Conservation (phyloP, 345 rosid genomes). For the Dimocarpus longan region DNA sequence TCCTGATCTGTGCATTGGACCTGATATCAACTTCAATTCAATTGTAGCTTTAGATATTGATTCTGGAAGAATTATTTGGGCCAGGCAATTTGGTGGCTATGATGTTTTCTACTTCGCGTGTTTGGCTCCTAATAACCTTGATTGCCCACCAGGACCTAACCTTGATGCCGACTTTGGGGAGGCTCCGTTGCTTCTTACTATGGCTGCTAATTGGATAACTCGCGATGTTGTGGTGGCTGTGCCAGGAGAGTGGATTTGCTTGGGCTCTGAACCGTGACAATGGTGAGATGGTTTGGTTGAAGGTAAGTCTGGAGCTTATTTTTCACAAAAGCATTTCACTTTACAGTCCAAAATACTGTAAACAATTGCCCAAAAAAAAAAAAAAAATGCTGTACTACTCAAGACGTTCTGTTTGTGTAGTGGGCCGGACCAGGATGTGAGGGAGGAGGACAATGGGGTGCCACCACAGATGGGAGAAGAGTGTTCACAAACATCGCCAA, state of each 20-base stretch:
- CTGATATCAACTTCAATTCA: slow-evolving; percentile 37
- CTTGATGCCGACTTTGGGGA: slow-evolving; percentile 59
- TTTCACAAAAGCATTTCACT: not conserved
- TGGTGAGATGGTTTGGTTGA: slow-evolving; percentile 28
- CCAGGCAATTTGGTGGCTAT: slow-evolving; percentile 45
- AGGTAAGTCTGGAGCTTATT: slow-evolving; percentile 12
- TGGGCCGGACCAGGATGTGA: slow-evolving; percentile 48
- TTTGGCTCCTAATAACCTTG: slow-evolving; percentile 44
- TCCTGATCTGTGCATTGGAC: slow-evolving; percentile 44
- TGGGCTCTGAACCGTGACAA: slow-evolving; percentile 30
- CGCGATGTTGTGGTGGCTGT: slow-evolving; percentile 25
- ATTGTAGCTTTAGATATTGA: slow-evolving; percentile 35
- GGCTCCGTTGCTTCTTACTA: slow-evolving; percentile 42
- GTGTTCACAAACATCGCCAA: slow-evolving; percentile 48
- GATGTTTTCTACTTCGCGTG: slow-evolving; percentile 48
- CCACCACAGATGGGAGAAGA: slow-evolving; percentile 42
- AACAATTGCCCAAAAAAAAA: no score
- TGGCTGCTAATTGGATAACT: slow-evolving; percentile 18
- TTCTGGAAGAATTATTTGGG: slow-evolving; percentile 39
- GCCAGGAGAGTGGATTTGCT: slow-evolving; percentile 43
- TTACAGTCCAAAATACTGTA: not conserved
- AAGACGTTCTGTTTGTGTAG: slow-evolving; percentile 14
- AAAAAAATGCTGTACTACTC: no score
- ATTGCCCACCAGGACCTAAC: slow-evolving; percentile 55
- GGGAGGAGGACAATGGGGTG: slow-evolving; percentile 45